Evolutionary conservation across 2,329 filamentous ascomycete genomes (phyloP), one percentile per base, ranked within the genome.

Genomic region (Daldinia eschscholtzii): DNA sequence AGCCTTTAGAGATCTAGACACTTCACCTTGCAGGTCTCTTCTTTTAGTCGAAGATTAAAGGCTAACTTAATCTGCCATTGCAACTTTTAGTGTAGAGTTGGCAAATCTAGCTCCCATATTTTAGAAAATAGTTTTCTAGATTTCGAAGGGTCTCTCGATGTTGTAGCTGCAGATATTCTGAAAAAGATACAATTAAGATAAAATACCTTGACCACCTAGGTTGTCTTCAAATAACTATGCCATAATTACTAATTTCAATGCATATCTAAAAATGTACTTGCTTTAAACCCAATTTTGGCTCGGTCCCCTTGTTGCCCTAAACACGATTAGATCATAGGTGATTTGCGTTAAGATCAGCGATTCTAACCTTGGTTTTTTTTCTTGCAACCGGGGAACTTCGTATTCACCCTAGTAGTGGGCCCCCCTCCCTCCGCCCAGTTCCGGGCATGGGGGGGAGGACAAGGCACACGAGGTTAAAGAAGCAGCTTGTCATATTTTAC

Each of bases 311-410:
- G 68, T 61, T 33, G 50, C 37, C 44, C 53, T 41, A 44, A 48
- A 41, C 37, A 58, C 26, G 57, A 41, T 59, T 57, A 70, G 58
- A 58, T 60, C 41, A 56, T 68, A 68, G 7, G 62, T 63, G 44
- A 68, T 68, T 68, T 56, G 37, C 57, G 64, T 41, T 65, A 70
- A 61, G 68, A 68, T 68, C 62, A 57, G 65, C 68, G n/a, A 58
- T 18, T 33, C 44, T 12, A 60, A 57, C 65, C 61, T 58, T 63
- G 65, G 56, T 68, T 70, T 65, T 57, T 33, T 33, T 35, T 35
- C 10, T 35, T 6, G 39, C 61, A 39, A 48, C 37, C 15, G 28
- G 50, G 50, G 65, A 42, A 50, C 46, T 64, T 70, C 62, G 65
- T 70, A 70, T 68, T 67, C 10, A 35, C 33, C 5, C 33, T 35